These are phyloP conservation scores for Globisporangium parvum DNA, from an alignment of 352 stramenopile species.

Conservation along the genomic window DNA sequence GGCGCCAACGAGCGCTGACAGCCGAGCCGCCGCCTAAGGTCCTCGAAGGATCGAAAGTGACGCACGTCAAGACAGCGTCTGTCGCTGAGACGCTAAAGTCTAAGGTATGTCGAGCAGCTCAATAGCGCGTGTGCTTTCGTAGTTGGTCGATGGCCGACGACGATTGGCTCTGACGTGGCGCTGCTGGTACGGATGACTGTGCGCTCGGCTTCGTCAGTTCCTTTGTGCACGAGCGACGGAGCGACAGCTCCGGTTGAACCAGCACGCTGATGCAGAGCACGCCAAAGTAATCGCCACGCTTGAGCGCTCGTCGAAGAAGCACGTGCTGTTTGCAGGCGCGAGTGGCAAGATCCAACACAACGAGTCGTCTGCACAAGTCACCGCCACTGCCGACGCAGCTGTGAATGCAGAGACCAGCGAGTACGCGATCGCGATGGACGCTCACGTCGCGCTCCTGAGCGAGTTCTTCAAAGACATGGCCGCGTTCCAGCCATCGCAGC, in stretches of 20 bases:
- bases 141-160: no score
- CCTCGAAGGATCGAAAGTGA: constrained; percentile 29
- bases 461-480: constrained; percentile 59
- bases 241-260: constrained; percentile 14
- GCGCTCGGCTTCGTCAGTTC: constrained; percentile 15
- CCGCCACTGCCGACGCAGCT: neutral
- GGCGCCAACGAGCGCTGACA: constrained; percentile 16
- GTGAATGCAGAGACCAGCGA: constrained; percentile 6
- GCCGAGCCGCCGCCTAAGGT: constrained; percentile 24
- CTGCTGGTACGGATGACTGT: neutral
- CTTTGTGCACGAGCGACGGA: constrained; percentile 32
- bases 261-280: constrained; percentile 22
- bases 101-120: constrained; percentile 22
- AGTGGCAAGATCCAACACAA: neutral
- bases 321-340: neutral
- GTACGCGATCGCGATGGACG: constrained; percentile 14
- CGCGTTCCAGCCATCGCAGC: constrained; percentile 21
- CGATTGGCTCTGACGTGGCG: neutral
- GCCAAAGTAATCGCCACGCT: constrained; percentile 15
- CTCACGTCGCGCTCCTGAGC: constrained; percentile 14
- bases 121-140: no score
- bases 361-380: neutral
- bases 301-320: constrained; percentile 12
- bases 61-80: constrained; percentile 21
- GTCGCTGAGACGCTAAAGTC: constrained; percentile 31